Base-by-base conservation (phyloP, 257 asterid species). In the Penstemon barbatus region DNA sequence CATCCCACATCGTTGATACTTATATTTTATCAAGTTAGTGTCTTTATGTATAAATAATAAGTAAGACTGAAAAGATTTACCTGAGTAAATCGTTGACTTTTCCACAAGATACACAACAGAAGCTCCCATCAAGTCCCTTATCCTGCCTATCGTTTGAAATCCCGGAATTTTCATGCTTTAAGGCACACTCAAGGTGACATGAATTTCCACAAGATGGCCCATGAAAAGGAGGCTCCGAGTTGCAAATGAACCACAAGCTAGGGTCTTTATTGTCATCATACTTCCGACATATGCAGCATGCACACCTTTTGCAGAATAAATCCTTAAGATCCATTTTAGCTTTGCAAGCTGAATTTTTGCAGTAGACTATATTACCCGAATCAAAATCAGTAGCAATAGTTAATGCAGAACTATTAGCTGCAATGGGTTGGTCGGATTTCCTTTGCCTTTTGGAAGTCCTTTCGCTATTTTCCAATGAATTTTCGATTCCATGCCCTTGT, bases 211-310 rank as follows among this genome's bases (percentile, higher is more conserved):
- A 93, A 6, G 96, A 86, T 66, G 74, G 72, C 5, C 89, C 92
- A 71, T 59, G 74, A 77, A 82, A 88, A 3, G 99, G 99, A 73
- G 85, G 86, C 48, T 93, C 99, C 4, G 99, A 87, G 79, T 74
- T 81, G 89, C 99, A 93, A 78, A 71, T 70, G 55, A 93, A 76
- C 99, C 99, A 93, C 57, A 90, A 83, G 75, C 96, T 83, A 7
- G 99, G 99, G 78, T 93, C 99, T 82, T 93, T 93, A 62, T 93
- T 93, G 71, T 93, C 99, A 71, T 93, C 99, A 78, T 84, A 93
- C 57, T 81, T 68, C 2, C 54, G 80, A 71, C 99, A 93, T 71
- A 90, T 90, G 87, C 99, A 93, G 84, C 98, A 93, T 1, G 98
- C 88, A 69, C 98, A 93, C 80, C 98, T 80, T 75, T 84, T 93